Evolutionary conservation across 2,329 filamentous ascomycete genomes (phyloP), one percentile per base, ranked within the genome.

Genomic region (Raffaelea deltoideospora): DNA sequence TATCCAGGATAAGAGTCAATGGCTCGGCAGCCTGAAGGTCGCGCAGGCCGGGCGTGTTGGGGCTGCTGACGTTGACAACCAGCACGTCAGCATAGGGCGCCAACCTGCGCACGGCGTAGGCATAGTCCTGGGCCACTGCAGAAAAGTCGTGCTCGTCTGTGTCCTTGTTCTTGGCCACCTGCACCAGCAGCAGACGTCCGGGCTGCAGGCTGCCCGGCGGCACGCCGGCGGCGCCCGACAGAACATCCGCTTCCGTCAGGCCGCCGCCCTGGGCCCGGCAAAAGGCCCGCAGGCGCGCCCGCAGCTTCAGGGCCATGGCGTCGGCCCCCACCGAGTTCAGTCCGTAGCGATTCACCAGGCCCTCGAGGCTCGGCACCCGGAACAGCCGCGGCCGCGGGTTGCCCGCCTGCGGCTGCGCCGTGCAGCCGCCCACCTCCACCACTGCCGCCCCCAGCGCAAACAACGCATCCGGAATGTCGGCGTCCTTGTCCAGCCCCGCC

Each of bases 11-110:
- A 30, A 72, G 65, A 3, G 85, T 88, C 39, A 98, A 61, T 1
- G 87, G 88, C 45, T 81, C 85, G 0, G 78, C 72, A 3, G 82
- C 81, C 59, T 98, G 90, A 27, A 98, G 64, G 38, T 85, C 80
- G 19, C 90, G 75, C 34, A 96, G 68, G 0, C 90, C 88, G 0
- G 88, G 88, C 0, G 88, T 96, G 60, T 98, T 98, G 19, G 90
- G 90, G 48, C 83, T 92, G 51, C 86, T 94, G 34, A 98, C 90
- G 50, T 98, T 98, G 51, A 98, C 90, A 8, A 96, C 88, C n/a
- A 98, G 63, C 26, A 98, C 80, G 50, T 98, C 90, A 10, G 90
- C 86, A 53, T 94, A 98, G 35, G 70, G 79, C 4, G 80, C 90
- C 27, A 98, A 63, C 32, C 77, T 69, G 37, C 80, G 67, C 4